Base-by-base conservation (phyloP, 129 eudicot species). In the Flaveria brownii region DNA sequence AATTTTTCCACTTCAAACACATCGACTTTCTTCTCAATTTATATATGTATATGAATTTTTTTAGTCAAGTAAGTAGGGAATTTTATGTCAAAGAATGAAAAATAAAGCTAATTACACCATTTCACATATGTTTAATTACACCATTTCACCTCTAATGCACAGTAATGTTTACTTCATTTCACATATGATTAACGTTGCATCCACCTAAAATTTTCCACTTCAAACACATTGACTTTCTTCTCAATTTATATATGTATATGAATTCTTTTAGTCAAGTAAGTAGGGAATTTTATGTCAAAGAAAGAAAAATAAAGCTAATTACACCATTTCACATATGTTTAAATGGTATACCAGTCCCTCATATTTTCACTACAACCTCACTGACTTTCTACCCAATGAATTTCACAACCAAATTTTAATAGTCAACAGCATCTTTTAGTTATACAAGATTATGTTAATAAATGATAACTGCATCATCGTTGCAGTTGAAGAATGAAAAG, bases 401-500 rank as follows among this genome's bases (percentile, higher is more conserved):
- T 45, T 36, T 43, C 41, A 18, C 52, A 26, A 56, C 11, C 59
- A 47, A 61, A 16, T 33, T 50, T 39, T 49, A 22, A 6, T 50
- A 4, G 68, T 64, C 78, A 72, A 33, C 66, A 20, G 1, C 14
- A 71, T 66, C 13, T 67, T 70, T 82, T 64, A 51, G 61, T 56
- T 55, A 68, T 16, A 56, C 22, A 14, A 71, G 22, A 16, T 74
- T 57, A 30, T 46, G 41, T 77, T 67, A 74, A 42, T 73, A 41
- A 36, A 75, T 76, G 36, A 30, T 3, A 30, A 30, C 36, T 41
- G 76, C 61, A 16, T 33, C 69, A 55, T 78, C 80, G 61, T 80
- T 83, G 68, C 84, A 92, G 96, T 84, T 86, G 59, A 87, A 78
- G 87, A 84, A 51, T 59, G 96, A 92, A 79, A 92, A 83, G 87